phyloP scores from a whole-genome alignment of 2,329 filamentous ascomycete species.

The Pyricularia grisea region DNA sequence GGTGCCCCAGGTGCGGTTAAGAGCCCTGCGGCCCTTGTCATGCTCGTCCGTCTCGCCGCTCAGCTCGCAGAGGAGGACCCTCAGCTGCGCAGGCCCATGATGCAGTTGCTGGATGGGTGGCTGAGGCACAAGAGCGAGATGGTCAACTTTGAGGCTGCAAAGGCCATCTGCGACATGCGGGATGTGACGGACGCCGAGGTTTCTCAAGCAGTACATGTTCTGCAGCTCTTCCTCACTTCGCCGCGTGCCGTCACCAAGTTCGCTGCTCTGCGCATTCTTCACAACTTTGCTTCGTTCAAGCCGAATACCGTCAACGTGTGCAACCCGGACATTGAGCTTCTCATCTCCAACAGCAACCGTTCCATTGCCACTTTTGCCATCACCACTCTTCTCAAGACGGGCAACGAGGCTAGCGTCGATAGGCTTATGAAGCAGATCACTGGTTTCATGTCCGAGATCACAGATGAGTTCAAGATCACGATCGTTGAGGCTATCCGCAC shows the following conservation, averaged over 20 bases:
- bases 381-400: conserved; percentile 94
- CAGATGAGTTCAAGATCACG: conserved; percentile 99
- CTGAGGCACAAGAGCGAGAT: conserved; percentile 97
- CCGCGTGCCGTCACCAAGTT: conserved; percentile 96
- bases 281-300: conserved; percentile 95
- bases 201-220: conserved; percentile 82
- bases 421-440: conserved; percentile 98
- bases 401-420: conserved; percentile 94
- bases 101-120: conserved; percentile 93
- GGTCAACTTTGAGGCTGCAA: conserved; percentile 98
- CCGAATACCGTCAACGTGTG: conserved; percentile 84
- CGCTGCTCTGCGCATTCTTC: conserved; percentile 88
- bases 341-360: conserved; percentile 94
- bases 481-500: conserved; percentile 98
- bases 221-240: conserved; percentile 94
- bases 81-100: conserved; percentile 88
- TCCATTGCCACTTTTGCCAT: conserved; percentile 98
- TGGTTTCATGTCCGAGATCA: conserved; percentile 97
- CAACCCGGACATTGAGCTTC: conserved; percentile 93
- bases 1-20: conserved; percentile 85
- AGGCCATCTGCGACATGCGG: conserved; percentile 91
- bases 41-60: conserved; percentile 86
- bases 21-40: conserved; percentile 84
- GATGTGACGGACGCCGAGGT: conserved; percentile 91
- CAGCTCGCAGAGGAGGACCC: conserved; percentile 91